These are phyloP conservation scores for Penicillium malachiteum DNA, from an alignment of 495 filamentous ascomycete genomes.

Conservation along the genomic window DNA sequence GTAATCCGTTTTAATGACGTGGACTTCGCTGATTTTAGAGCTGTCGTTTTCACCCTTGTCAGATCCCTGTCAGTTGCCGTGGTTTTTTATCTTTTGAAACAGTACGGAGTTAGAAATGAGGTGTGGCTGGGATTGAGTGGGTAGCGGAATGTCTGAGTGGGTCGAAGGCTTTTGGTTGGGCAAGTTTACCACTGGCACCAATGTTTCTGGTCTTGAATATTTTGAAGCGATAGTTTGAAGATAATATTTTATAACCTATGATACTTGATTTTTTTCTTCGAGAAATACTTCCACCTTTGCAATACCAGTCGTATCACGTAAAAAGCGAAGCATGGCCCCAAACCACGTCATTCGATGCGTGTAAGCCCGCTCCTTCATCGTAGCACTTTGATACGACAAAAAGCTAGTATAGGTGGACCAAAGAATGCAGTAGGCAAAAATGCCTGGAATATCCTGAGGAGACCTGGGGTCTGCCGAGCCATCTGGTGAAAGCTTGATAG, in stretches of 20 bases:
- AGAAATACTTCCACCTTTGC: slow-evolving; percentile 10
- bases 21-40: too few relatives aligned
- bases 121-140: too few relatives aligned
- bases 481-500: slow-evolving; percentile 4
- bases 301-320: slow-evolving; percentile 11
- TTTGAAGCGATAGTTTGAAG: background rate
- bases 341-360: slow-evolving; percentile 6
- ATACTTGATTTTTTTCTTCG: background rate
- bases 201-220: too few relatives aligned
- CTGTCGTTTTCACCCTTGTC: too few relatives aligned
- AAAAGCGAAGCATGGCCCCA: slow-evolving; percentile 5
- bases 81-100: too few relatives aligned
- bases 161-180: too few relatives aligned
- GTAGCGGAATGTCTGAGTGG: too few relatives aligned
- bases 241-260: background rate
- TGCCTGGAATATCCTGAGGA: slow-evolving; percentile 3
- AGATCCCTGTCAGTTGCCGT: too few relatives aligned
- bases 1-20: too few relatives aligned
- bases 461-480: slow-evolving; percentile 2
- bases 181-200: too few relatives aligned
- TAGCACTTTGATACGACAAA: background rate
- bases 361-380: background rate
- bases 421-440: slow-evolving; percentile 8
- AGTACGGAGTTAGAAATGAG: too few relatives aligned
- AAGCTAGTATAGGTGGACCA: slow-evolving; percentile 9